phyloP scores from a whole-genome alignment of 495 filamentous ascomycete species.

The Penicillium bovifimosum region DNA sequence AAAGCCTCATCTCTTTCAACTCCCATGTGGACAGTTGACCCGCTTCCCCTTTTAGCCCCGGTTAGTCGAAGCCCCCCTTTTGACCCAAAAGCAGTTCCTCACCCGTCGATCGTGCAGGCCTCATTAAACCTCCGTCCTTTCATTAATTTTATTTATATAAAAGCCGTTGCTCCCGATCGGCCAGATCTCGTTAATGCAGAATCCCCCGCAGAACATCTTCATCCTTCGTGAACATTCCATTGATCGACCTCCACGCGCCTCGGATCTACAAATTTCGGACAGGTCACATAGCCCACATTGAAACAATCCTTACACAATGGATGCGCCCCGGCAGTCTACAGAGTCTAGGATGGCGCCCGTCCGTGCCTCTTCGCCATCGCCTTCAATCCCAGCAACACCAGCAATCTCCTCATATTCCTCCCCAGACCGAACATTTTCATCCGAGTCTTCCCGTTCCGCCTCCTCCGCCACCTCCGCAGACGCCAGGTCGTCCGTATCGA shows the following conservation, averaged over 20 bases:
- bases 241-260: conserved; percentile 3
- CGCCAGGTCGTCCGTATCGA: conserved; percentile 51
- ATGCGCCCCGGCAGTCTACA: conserved; percentile 23
- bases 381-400: conserved; percentile 53
- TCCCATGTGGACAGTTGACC: conserved; percentile 12
- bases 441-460: conserved; percentile 65
- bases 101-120: conserved; percentile 24
- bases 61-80: conserved; percentile 20
- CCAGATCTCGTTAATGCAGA: background rate
- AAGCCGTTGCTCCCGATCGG: conserved; percentile 1
- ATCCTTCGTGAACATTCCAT: background rate
- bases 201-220: background rate
- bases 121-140: conserved; percentile 24
- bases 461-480: conserved; percentile 54
- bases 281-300: background rate
- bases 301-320: conserved; percentile 21
- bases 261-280: background rate
- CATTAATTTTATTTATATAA: conserved; percentile 7
- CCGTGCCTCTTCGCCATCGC: conserved; percentile 54
- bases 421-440: conserved; percentile 71
- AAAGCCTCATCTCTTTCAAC: background rate
- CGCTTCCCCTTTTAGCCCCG: conserved; percentile 21
- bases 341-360: conserved; percentile 25
- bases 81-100: conserved; percentile 27
- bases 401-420: conserved; percentile 58